phyloP scores from a whole-genome alignment of 1,139 yeast genomes.

The Pichia sp. region DNA sequence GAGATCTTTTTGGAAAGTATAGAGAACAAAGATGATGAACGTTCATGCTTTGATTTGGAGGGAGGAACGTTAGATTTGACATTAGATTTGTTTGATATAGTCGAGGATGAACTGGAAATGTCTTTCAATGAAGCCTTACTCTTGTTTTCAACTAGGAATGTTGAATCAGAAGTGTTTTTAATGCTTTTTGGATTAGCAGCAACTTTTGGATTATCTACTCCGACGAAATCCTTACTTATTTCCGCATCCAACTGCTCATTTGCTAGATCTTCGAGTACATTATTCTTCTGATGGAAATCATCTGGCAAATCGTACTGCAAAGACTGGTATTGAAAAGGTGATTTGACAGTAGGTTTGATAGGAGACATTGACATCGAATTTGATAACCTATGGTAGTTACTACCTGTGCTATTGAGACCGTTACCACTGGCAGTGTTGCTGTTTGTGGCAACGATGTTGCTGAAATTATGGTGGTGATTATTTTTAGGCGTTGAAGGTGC shows the following conservation, averaged over 20 bases:
- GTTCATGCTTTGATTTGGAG: constrained; percentile 18
- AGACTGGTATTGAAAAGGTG: constrained; percentile 31
- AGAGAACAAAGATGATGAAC: constrained; percentile 28
- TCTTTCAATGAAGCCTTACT: constrained; percentile 1
- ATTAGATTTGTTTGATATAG: constrained; percentile 5
- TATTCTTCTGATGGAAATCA: constrained; percentile 10
- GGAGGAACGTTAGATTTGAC: not conserved
- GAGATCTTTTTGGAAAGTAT: constrained; percentile 24
- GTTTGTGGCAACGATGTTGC: constrained; percentile 12
- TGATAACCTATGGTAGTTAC: constrained; percentile 7
- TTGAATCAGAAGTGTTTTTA: not conserved
- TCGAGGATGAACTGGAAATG: constrained; percentile 5
- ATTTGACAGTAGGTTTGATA: constrained; percentile 19
- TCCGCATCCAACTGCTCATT: not conserved
- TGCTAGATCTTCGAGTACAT: not conserved
- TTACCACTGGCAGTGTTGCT: not conserved
- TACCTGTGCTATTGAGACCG: constrained; percentile 7
- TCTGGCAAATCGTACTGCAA: constrained; percentile 29
- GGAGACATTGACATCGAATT: constrained; percentile 27
- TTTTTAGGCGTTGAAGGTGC: constrained; percentile 18
- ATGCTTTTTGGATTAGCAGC: not conserved
- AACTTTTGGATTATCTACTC: not conserved
- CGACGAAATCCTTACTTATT: not conserved
- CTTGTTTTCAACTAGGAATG: not conserved
- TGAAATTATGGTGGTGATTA: constrained; percentile 1